phyloP scores from a whole-genome alignment of 1,284 basidiomycete genomes.

The Chalciporus piperatoides region DNA sequence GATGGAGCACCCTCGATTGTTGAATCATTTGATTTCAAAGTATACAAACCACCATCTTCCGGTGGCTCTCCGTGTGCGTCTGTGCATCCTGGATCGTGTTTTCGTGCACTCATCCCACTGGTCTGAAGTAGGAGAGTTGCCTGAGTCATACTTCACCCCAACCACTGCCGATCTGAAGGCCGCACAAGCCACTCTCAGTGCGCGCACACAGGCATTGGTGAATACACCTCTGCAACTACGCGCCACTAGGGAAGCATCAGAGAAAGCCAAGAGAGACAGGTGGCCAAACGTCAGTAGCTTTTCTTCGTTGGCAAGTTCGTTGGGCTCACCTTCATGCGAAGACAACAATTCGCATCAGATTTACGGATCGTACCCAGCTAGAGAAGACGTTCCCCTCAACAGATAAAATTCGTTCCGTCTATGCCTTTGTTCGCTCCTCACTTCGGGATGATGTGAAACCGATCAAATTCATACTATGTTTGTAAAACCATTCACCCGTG shows the following conservation, averaged over 20 bases:
- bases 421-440: slow-evolving; percentile 75
- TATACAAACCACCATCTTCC: slow-evolving; percentile 40
- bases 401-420: slow-evolving; percentile 75
- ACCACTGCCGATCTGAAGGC: slow-evolving; percentile 70
- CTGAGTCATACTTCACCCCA: slow-evolving; percentile 73
- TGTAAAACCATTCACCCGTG: slow-evolving; percentile 26
- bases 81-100: slow-evolving; percentile 9
- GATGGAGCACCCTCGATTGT: neutral
- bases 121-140: slow-evolving; percentile 41
- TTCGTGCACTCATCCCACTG: slow-evolving; percentile 7
- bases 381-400: slow-evolving; percentile 74
- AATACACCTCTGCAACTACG: slow-evolving; percentile 77
- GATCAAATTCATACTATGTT: slow-evolving; percentile 80
- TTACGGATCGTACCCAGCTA: slow-evolving; percentile 78
- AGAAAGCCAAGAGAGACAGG: slow-evolving; percentile 57
- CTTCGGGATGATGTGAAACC: slow-evolving; percentile 69
- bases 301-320: neutral
- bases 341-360: slow-evolving; percentile 80
- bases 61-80: slow-evolving; percentile 24
- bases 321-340: slow-evolving; percentile 32
- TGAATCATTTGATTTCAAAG: slow-evolving; percentile 38
- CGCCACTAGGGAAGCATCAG: slow-evolving; percentile 61
- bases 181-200: slow-evolving; percentile 61
- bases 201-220: slow-evolving; percentile 60
- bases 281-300: slow-evolving; percentile 63